Conservation (phyloP, 2,329 filamentous ascomycete genomes). For the Sclerotiophoma versabilis region DNA sequence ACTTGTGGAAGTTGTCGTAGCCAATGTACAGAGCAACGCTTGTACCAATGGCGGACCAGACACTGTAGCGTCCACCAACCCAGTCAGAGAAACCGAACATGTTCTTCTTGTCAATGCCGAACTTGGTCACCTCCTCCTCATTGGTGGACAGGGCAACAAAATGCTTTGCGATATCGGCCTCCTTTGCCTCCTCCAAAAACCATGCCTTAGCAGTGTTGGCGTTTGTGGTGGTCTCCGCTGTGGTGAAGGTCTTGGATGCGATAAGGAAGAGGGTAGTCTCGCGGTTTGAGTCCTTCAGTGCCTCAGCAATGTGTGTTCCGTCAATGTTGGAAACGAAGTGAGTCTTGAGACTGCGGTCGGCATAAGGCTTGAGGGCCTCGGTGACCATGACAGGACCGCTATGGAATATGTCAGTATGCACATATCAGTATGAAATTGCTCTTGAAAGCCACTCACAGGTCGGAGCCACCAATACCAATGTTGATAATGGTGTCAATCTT, state of each 20-base stretch:
- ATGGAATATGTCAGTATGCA: conserved; percentile 35
- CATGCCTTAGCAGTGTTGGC: conserved; percentile 96
- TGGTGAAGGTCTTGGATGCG: conserved; percentile 99
- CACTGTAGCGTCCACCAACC: conserved; percentile 97
- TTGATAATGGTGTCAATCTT: conserved; percentile 96
- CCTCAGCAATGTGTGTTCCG: conserved; percentile 96
- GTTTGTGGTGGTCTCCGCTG: conserved; percentile 95
- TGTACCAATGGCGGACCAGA: conserved; percentile 97
- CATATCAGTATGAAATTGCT: neutral
- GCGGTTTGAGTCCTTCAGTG: conserved; percentile 84
- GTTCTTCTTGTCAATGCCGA: conserved; percentile 98
- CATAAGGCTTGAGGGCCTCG: conserved; percentile 95
- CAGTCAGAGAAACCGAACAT: conserved; percentile 99
- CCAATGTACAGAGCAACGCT: conserved; percentile 95
- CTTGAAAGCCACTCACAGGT: conserved; percentile 74
- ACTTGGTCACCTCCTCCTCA: conserved; percentile 93
- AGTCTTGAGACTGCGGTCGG: conserved; percentile 81
- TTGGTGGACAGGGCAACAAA: conserved; percentile 98
- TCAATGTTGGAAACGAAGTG: conserved; percentile 99
- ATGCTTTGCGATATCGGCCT: conserved; percentile 89
- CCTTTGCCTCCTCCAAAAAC: conserved; percentile 89
- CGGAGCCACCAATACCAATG: conserved; percentile 96
- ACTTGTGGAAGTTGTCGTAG: conserved; percentile 96
- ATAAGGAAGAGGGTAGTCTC: conserved; percentile 99
- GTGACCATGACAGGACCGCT: conserved; percentile 97